phyloP scores from a whole-genome alignment of 805 yeast genomes.

The Saccharomyces kudriavzevii region DNA sequence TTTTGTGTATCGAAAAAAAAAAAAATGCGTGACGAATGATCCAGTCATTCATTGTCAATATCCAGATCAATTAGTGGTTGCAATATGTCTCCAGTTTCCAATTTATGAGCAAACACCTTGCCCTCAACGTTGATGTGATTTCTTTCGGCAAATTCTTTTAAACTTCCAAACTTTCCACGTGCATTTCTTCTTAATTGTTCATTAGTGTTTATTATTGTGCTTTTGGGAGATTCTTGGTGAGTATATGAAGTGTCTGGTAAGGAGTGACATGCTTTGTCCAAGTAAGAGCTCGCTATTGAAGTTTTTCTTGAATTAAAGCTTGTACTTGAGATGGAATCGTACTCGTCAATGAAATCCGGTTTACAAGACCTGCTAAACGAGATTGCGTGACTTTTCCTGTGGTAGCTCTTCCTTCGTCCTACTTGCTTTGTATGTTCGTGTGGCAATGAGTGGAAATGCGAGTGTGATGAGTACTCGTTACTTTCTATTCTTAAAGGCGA shows the following conservation, averaged over 20 bases:
- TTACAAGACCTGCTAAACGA: constrained; percentile 1
- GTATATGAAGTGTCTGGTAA: constrained; percentile 1
- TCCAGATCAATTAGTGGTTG: constrained; percentile 17
- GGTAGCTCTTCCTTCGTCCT: constrained; percentile 1
- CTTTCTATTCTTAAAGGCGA: not conserved
- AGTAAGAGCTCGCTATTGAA: not conserved
- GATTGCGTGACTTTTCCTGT: constrained; percentile 9
- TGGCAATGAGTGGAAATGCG: not conserved
- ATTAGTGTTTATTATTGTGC: constrained; percentile 17
- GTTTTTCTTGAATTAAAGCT: not conserved
- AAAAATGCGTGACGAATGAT: not conserved
- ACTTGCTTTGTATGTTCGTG: not conserved
- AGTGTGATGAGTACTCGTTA: not conserved
- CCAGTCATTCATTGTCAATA: not conserved
- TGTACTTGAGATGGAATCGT: not conserved
- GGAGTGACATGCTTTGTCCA: not conserved
- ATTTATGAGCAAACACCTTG: constrained; percentile 19
- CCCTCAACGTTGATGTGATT: constrained; percentile 14
- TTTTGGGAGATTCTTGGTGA: constrained; percentile 9
- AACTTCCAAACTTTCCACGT: constrained; percentile 12
- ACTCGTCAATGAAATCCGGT: not conserved
- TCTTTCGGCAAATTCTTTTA: constrained; percentile 16
- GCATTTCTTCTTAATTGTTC: constrained; percentile 26
- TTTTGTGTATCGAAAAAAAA: not conserved
- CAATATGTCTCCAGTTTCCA: constrained; percentile 13